Percentiles rank a stretch among this genome's conserved stretches.
phyloP scores from a whole-genome alignment of 208 protist genomes.

The Phytomonas serpens region DNA sequence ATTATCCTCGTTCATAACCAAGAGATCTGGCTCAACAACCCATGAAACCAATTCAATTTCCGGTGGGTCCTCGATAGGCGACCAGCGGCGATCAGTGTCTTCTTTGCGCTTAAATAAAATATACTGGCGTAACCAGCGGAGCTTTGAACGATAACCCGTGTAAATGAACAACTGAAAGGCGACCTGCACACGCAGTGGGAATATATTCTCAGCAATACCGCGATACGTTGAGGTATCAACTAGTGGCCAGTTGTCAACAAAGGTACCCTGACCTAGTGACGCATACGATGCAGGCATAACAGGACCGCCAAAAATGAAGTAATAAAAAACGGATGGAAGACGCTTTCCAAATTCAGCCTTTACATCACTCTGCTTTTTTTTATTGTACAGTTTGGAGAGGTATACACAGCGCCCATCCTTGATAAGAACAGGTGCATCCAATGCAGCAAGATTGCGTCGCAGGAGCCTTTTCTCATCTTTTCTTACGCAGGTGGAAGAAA shows the following conservation, averaged over 20 bases:
- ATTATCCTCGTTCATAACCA: conserved; percentile 16
- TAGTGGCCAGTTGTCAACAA: conserved; percentile 81
- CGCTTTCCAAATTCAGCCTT: conserved; percentile 39
- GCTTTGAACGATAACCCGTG: conserved; percentile 12
- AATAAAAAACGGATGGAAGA: conserved; percentile 53
- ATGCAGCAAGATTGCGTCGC: conserved; percentile 35
- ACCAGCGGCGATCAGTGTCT: conserved; percentile 21
- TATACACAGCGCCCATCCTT: conserved; percentile 19
- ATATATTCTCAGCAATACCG: conserved; percentile 48
- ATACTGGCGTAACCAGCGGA: conserved; percentile 63
- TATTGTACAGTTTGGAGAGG: conserved; percentile 32
- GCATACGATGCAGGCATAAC: conserved; percentile 52
- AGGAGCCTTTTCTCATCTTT: conserved; percentile 23
- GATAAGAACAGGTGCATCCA: conserved; percentile 50
- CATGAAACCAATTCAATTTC: conserved; percentile 54
- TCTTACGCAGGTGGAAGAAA: conserved; percentile 6
- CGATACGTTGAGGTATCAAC: conserved; percentile 71
- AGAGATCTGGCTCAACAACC: conserved; percentile 21
- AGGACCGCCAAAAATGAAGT: conserved; percentile 54
- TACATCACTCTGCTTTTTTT: conserved; percentile 17
- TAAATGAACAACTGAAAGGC: conserved; percentile 55
- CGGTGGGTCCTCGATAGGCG: conserved; percentile 39
- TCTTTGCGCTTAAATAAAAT: conserved; percentile 24
- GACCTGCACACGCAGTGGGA: conserved; percentile 73
- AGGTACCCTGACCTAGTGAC: conserved; percentile 41